phyloP scores from a whole-genome alignment of 768 basidiomycete species.

The Melanogaster broomeanus region DNA sequence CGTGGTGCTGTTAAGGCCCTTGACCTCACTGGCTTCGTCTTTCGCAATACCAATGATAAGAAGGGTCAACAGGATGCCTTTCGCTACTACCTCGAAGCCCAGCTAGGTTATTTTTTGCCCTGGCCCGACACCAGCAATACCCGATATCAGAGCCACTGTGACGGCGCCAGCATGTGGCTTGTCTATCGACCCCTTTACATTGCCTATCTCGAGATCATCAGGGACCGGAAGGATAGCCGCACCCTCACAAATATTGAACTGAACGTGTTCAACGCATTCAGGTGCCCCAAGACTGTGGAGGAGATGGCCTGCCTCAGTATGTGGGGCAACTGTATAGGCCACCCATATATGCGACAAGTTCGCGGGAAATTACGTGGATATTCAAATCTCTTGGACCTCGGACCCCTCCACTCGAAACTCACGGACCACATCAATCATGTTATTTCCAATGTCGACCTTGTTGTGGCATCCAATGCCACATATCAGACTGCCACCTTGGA shows the following conservation, averaged over 20 bases:
- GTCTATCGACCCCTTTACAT: constrained; percentile 8
- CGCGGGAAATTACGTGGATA: constrained; percentile 15
- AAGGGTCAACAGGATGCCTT: constrained; percentile 31
- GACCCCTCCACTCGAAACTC: constrained; percentile 18
- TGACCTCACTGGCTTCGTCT: constrained; percentile 28
- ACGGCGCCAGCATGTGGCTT: constrained; percentile 18
- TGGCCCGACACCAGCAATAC: constrained; percentile 28
- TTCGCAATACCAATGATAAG: constrained; percentile 38
- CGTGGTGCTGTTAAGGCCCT: constrained; percentile 26
- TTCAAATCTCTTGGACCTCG: constrained; percentile 26
- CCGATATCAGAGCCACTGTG: constrained; percentile 17
- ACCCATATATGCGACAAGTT: constrained; percentile 23
- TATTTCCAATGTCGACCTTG: constrained; percentile 11
- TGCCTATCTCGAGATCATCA: constrained; percentile 20
- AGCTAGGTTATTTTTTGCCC: not conserved
- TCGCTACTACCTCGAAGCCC: constrained; percentile 8
- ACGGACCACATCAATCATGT: constrained; percentile 13
- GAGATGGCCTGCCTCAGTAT: constrained; percentile 14
- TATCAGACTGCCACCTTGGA: constrained; percentile 8
- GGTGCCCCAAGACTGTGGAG: constrained; percentile 16
- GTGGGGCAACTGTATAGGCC: constrained; percentile 12
- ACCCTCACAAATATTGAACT: constrained; percentile 28
- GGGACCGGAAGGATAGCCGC: constrained; percentile 16
- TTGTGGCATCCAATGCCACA: constrained; percentile 6
- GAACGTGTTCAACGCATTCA: constrained; percentile 23